These are phyloP conservation scores for Prinsepia uniflora DNA, from an alignment of 306 rosid genomes.

Conservation along the genomic window DNA sequence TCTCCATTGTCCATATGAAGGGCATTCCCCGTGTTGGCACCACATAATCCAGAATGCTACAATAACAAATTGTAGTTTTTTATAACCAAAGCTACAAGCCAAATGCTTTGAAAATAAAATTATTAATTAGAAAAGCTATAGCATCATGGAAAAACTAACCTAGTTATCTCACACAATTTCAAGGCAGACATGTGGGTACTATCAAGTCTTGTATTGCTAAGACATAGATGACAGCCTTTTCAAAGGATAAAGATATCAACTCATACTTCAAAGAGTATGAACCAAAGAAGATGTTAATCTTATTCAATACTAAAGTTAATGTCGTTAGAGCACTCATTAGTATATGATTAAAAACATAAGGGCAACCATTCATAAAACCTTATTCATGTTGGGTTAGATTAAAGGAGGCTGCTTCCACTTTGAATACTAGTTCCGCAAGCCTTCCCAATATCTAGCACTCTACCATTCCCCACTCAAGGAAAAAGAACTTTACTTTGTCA, in stretches of 20 bases:
- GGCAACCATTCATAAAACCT: constrained; percentile 31
- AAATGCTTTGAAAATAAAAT: constrained; percentile 13
- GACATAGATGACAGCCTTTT: constrained; percentile 33
- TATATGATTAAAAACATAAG: constrained; percentile 32
- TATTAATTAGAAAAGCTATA: constrained; percentile 8
- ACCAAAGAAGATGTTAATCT: neutral
- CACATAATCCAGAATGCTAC: constrained; percentile 61
- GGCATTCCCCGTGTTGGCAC: constrained; percentile 50
- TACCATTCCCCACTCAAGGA: constrained; percentile 24
- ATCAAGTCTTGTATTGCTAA: constrained; percentile 43
- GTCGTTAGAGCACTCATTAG: constrained; percentile 27
- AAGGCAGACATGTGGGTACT: constrained; percentile 66
- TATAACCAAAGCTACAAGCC: constrained; percentile 14
- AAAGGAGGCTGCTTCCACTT: constrained; percentile 12
- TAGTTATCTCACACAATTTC: constrained; percentile 61
- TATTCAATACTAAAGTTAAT: neutral
- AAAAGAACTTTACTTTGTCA: constrained; percentile 24
- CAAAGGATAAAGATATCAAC: constrained; percentile 10
- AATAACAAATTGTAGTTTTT: constrained; percentile 22
- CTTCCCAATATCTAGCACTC: constrained; percentile 17
- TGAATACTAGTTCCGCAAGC: constrained; percentile 16
- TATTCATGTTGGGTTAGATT: constrained; percentile 10
- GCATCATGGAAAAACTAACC: constrained; percentile 7
- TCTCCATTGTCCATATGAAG: constrained; percentile 58
- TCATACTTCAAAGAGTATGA: constrained; percentile 7